These are phyloP conservation scores for Tylopilus rubrobrunneus DNA, from an alignment of 768 basidiomycete genomes.

Conservation along the genomic window DNA sequence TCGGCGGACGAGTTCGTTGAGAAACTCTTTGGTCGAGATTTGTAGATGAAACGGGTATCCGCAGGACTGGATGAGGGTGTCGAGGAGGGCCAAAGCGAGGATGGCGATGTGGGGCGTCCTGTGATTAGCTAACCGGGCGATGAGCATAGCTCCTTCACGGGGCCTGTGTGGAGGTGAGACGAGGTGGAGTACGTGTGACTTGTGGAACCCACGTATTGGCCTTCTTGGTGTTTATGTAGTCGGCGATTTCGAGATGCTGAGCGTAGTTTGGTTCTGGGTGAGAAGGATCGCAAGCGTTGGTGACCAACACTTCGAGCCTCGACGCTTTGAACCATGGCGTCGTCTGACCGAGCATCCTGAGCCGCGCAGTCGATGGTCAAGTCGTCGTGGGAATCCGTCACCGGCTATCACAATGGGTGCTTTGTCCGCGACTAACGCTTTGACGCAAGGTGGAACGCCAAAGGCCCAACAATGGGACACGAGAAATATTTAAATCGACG, in stretches of 20 bases:
- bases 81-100: constrained; percentile 80
- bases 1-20: constrained; percentile 95
- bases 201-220: constrained; percentile 76
- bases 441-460: background rate
- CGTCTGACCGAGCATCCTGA: constrained; percentile 48
- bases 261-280: constrained; percentile 89
- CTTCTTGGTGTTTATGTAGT: constrained; percentile 91
- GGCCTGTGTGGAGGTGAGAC: constrained; percentile 49
- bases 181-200: background rate
- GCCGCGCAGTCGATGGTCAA: background rate
- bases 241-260: constrained; percentile 88
- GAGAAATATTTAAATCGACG: constrained; percentile 12
- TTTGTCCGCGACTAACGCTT: constrained; percentile 7
- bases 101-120: constrained; percentile 90
- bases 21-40: constrained; percentile 94
- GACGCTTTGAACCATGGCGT: constrained; percentile 54
- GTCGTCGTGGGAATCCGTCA: background rate
- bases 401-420: background rate
- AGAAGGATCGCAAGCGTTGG: constrained; percentile 83
- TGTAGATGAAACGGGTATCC: constrained; percentile 98
- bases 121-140: constrained; percentile 84
- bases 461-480: background rate
- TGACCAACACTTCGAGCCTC: constrained; percentile 65
- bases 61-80: constrained; percentile 90
- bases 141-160: constrained; percentile 84